These are phyloP conservation scores for Aspergillus eucalypticola DNA, from an alignment of 2,329 filamentous ascomycete genomes.

Conservation along the genomic window DNA sequence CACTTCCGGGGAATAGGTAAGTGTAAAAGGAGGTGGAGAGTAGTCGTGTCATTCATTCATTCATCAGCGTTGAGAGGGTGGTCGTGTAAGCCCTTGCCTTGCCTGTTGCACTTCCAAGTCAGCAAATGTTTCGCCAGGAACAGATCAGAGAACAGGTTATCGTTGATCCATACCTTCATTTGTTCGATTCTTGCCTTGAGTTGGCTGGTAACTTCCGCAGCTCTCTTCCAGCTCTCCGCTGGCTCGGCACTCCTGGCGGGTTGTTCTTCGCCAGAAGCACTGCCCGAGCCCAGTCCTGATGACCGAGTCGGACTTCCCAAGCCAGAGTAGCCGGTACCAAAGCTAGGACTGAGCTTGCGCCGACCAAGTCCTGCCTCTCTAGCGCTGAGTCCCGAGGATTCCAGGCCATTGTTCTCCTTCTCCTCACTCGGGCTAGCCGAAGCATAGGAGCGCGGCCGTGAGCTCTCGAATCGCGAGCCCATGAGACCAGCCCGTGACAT, in stretches of 20 bases:
- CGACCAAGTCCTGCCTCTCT: conserved; percentile 37
- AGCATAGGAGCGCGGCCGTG: conserved; percentile 43
- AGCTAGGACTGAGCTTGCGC: conserved; percentile 48
- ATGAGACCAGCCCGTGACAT: conserved; percentile 36
- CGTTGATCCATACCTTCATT: conserved; percentile 69
- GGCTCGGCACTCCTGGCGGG: conserved; percentile 51
- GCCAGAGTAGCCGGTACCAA: conserved; percentile 37
- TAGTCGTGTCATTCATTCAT: conserved; percentile 27
- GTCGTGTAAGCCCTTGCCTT: conserved; percentile 47
- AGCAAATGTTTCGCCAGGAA: not conserved
- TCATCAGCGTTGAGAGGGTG: conserved; percentile 39
- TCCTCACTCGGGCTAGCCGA: conserved; percentile 66
- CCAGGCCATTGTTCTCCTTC: conserved; percentile 65
- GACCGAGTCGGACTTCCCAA: conserved; percentile 43
- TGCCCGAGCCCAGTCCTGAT: conserved; percentile 36
- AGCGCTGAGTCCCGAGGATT: conserved; percentile 36
- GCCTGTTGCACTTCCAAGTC: conserved; percentile 31
- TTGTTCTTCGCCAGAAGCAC: conserved; percentile 38
- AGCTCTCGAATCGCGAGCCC: conserved; percentile 42
- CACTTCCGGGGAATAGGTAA: not conserved
- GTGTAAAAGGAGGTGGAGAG: not conserved
- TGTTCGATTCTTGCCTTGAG: conserved; percentile 96
- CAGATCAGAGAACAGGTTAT: not conserved
- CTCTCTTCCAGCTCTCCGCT: conserved; percentile 93
- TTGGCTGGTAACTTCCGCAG: conserved; percentile 96